A percentile compares a stretch with the other conserved stretches of the same genome.
Conservation (phyloP, 106 monocot species). For the Acanthochlamys bracteata region DNA sequence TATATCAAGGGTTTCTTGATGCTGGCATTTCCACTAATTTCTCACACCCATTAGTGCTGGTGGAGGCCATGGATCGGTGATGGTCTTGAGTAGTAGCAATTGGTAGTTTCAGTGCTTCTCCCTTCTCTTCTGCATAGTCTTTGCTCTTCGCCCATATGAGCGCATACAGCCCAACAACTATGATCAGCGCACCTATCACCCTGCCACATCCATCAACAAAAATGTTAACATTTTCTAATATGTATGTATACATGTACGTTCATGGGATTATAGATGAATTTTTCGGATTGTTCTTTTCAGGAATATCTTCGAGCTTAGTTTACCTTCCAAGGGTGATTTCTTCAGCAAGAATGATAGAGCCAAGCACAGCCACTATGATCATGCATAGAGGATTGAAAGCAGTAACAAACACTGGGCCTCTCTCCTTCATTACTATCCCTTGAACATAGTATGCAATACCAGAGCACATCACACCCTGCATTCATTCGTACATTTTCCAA, state of each 20-base stretch:
- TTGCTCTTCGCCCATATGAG: conserved; percentile 44
- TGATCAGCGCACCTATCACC: conserved; percentile 35
- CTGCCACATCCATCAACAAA: conserved; percentile 6
- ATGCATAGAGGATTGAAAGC: conserved; percentile 76
- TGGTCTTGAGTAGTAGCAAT: conserved; percentile 6
- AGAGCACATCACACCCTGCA: conserved; percentile 73
- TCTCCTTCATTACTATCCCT: conserved; percentile 71
- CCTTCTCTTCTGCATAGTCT: conserved; percentile 14
- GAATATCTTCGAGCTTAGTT: too few relatives aligned
- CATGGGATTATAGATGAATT: background rate
- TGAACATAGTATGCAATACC: conserved; percentile 70
- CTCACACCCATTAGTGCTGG: background rate
- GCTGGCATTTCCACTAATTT: background rate
- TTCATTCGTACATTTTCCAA: too few relatives aligned
- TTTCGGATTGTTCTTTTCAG: too few relatives aligned
- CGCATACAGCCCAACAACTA: conserved; percentile 31
- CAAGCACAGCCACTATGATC: conserved; percentile 65
- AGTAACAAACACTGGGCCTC: conserved; percentile 83
- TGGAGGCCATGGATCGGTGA: too few relatives aligned
- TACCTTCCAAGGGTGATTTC: conserved; percentile 67
- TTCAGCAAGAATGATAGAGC: conserved; percentile 61
- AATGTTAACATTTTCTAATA: background rate
- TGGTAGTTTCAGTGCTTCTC: conserved; percentile 13
- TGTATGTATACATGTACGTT: background rate
- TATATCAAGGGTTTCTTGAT: background rate